Evolutionary conservation across 768 basidiomycete genomes (phyloP), one percentile per base, ranked within the genome.

Genomic region (Dictyophora rubrovolvata): DNA sequence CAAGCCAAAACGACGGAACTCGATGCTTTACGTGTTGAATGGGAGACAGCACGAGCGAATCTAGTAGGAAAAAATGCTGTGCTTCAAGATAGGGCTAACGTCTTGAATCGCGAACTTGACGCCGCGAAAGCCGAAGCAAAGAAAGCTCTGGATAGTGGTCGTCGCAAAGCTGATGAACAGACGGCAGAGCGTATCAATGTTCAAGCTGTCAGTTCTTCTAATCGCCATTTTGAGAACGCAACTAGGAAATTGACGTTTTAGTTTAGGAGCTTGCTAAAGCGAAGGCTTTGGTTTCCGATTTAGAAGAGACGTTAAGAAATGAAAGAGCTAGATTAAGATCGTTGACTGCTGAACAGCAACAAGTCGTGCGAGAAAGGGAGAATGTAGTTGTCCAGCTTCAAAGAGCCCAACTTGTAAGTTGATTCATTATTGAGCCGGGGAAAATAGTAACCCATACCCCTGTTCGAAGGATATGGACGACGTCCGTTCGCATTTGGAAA

Each of bases 381-480:
- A 77, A 80, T 10, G 75, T 91, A 53, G 63, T 82, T 28, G 72
- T 77, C 14, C 81, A 91, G 62, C 68, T 92, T 64, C 79, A 81
- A 61, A 78, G 87, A 23, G 86, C 85, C 12, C 86, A 90, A 74
- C 77, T 80, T 47, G 88, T 87, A 66, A 66, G 80, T 66, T 1
- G 7, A n/a, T 46, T 1, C 20, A 48, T 28, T 28, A 28, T 28
- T 28, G 7, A 28, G 2, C 18, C 17, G 42, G 56, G 48, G 49
- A 22, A 35, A 42, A 42, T 42, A 42, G 42, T 12, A 42, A 21
- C 37, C 8, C 10, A 23, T 56, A 28, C n/a, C 21, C n/a, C 48
- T 51, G 18, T 47, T 54, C 61, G 21, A 63, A 91, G 88, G 88
- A 89, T 65, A 89, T 92, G 80, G 81, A 86, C 22, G 86, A 85